Base-by-base conservation (phyloP, 192 early-diverging fungal species). In the Backusella morwellensis region DNA sequence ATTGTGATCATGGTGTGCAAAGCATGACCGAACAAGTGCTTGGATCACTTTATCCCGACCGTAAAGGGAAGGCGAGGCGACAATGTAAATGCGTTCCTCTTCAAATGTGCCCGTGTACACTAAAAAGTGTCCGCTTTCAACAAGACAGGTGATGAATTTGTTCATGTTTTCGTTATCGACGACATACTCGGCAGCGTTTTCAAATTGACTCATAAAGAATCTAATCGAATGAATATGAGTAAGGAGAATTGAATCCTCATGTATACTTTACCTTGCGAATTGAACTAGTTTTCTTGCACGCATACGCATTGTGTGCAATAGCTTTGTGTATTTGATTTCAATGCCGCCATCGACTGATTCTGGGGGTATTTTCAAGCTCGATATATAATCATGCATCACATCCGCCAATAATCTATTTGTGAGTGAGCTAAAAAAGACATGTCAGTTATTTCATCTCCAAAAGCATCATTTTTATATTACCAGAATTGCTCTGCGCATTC, bases 401-500 rank as follows among this genome's bases (percentile, higher is more conserved):
- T 82, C 82, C 40, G 77, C 75, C 35, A 84, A 81, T 32, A 85
- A 79, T 63, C 85, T 82, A 70, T 85, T 85, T 36, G 81, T 88
- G 12, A 90, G 75, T 35, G 78, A 73, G 47, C 89, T 90, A 83
- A 26, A 68, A 75, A 40, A 11, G 3, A 44, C 2, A 44, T 17
- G 42, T 44, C 42, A 44, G 42, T 44, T 15, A 15, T 6, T 35
- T 41, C 47, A 72, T 42, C 66, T 12, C 23, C 69, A 11, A 23
- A 41, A 14, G 0, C 14, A 5, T 19, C 3, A 17, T 44, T 15
- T 44, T 3, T 44, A 59, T 21, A 26, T 23, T 88, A 86, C 86
- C 94, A 95, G 44, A 94, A 95, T 73, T 94, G 91, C 75, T 88
- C 82, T 3, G 93, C 93, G 54, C 90, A 88, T 78, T 94, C 92